Evolutionary conservation across 73 alveolate genomes (phyloP), one percentile per base, ranked within the genome.

Genomic region (Vitrella brassicaformis): DNA sequence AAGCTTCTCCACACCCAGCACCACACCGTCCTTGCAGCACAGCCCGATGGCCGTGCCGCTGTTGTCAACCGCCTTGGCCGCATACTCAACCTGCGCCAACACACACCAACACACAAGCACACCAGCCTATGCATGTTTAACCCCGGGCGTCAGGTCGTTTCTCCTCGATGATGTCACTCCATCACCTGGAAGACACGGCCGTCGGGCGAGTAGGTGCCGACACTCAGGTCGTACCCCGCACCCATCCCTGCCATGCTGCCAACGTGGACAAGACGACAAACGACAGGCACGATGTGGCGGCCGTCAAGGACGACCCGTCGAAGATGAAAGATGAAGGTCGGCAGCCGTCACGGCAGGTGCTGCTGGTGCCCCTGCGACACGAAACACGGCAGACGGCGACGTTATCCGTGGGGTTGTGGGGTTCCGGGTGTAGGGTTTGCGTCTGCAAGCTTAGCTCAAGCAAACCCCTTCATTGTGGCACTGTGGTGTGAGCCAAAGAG

Each of bases 151-250:
- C 32, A 7, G 1, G 18, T 25, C 18, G 4, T n/a, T 22, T 0
- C 28, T n/a, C 22, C 31, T 0, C 30, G 56, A 0, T 19, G 64
- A 69, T 27, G 30, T 31, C 29, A 26, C 25, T 14, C 67, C 81
- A 86, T 89, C 72, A 86, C 87, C 82, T 93, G 95, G 72, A 90
- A 91, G 80, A 93, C 87, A 70, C 93, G 85, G 32, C 98, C 98
- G 28, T 93, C 98, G 30, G 94, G 94, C 31, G 97, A 86, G 85
- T 89, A 93, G 74, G 92, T 92, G 70, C 90, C 85, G 76, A 90
- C 90, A 47, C 77, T 90, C 78, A 87, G 86, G 74, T 90, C 94
- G 32, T 84, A 80, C 68, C 93, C 85, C 22, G 85, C 72, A 19
- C 85, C 85, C 0, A 19, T 4, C 9, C 75, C 65, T 14, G 56